A percentile compares a stretch with the other conserved stretches of the same genome.
phyloP scores from a whole-genome alignment of 805 yeast genomes.

The Teunomyces barrocoloradensis region DNA sequence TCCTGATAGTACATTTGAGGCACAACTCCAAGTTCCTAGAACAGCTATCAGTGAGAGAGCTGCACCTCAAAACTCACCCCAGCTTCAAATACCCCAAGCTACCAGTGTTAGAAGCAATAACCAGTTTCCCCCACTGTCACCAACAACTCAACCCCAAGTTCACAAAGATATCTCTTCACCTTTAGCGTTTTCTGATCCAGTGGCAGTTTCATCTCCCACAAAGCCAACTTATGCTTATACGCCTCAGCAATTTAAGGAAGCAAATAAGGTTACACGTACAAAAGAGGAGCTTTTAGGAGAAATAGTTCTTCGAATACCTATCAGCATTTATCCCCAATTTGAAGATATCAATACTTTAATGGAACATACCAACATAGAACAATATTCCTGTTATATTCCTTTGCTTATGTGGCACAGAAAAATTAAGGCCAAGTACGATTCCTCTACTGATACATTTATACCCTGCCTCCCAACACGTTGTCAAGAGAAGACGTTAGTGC shows the following conservation, averaged over 20 bases:
- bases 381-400: constrained; percentile 33
- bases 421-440: constrained; percentile 48
- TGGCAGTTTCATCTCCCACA: background rate
- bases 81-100: background rate
- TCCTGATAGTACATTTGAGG: background rate
- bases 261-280: constrained; percentile 36
- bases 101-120: too few species aligned
- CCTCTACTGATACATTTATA: constrained; percentile 47
- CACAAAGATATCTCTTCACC: background rate
- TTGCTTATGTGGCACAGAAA: constrained; percentile 52
- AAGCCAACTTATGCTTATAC: constrained; percentile 12
- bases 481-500: constrained; percentile 43
- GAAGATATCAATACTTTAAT: constrained; percentile 14
- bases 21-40: background rate
- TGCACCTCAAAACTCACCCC: background rate
- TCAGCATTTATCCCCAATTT: constrained; percentile 19
- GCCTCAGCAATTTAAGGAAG: constrained; percentile 31
- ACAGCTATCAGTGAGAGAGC: background rate
- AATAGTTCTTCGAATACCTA: constrained; percentile 47
- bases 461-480: constrained; percentile 45
- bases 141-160: background rate
- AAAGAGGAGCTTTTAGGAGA: constrained; percentile 52
- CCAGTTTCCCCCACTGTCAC: background rate
- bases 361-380: constrained; percentile 22
- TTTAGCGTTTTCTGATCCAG: background rate